These are phyloP conservation scores for Stipa capillata DNA, from an alignment of 176 grass and related monocot species.

Conservation along the genomic window DNA sequence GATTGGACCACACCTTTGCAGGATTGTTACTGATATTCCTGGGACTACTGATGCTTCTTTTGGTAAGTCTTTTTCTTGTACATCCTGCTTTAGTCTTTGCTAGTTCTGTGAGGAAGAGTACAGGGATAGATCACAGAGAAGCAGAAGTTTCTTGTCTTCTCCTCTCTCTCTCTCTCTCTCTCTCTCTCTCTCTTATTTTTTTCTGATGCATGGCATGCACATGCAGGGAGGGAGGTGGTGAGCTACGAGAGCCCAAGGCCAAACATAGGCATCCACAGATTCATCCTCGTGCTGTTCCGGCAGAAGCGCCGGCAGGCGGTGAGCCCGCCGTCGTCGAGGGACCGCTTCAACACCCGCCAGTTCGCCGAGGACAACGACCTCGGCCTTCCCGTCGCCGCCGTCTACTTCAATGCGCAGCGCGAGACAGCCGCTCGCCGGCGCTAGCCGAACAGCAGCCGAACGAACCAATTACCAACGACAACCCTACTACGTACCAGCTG, in stretches of 20 bases:
- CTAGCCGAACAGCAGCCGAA: slow-evolving; percentile 1
- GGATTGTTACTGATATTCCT: slow-evolving; percentile 79
- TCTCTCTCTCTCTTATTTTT: too few species aligned
- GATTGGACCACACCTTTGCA: slow-evolving; percentile 34
- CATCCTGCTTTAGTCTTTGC: slow-evolving; percentile 24
- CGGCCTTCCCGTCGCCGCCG: slow-evolving; percentile 59
- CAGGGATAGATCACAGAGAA: not conserved
- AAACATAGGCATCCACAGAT: slow-evolving; percentile 80
- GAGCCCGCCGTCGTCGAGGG: slow-evolving; percentile 36
- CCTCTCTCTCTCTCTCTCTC: not conserved
- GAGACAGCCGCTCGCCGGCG: slow-evolving; percentile 70
- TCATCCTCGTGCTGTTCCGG: slow-evolving; percentile 67
- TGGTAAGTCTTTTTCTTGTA: slow-evolving; percentile 50
- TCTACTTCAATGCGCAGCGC: too few species aligned
- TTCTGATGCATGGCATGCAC: not conserved
- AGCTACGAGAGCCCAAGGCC: slow-evolving; percentile 72
- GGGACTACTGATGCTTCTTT: slow-evolving; percentile 82
- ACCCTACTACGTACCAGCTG: not conserved
- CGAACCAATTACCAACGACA: not conserved
- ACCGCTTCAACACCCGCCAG: slow-evolving; percentile 67
- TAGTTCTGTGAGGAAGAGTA: not conserved
- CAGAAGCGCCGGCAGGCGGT: slow-evolving; percentile 49
- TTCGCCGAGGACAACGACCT: slow-evolving; percentile 71
- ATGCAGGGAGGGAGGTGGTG: slow-evolving; percentile 65
- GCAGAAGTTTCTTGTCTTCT: not conserved